A percentile compares a stretch with the other conserved stretches of the same genome.
These are phyloP conservation scores for Kluyveromyces marxianus DNA, from an alignment of 1,139 yeast species.

Conservation along the genomic window DNA sequence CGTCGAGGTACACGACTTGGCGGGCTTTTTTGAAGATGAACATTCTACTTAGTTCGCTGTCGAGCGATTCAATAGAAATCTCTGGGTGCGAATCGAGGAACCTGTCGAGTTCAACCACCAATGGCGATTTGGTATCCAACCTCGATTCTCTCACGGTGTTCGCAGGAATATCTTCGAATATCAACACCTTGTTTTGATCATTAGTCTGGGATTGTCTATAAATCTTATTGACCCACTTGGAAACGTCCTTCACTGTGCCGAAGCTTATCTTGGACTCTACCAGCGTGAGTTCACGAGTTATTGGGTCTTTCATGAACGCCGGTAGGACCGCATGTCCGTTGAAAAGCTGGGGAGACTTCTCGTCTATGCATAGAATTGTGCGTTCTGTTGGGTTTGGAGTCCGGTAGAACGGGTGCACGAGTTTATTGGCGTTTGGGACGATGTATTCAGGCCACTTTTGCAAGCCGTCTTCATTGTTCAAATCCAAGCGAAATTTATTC, in stretches of 20 bases:
- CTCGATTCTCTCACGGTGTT: neutral
- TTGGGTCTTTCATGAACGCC: slow-evolving; percentile 10
- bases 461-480: slow-evolving; percentile 7
- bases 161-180: too few species aligned
- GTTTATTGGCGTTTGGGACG: slow-evolving; percentile 15
- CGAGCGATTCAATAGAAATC: slow-evolving; percentile 8
- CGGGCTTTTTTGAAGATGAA: slow-evolving; percentile 1
- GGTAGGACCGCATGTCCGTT: slow-evolving; percentile 17
- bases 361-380: slow-evolving; percentile 16
- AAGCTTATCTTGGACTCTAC: slow-evolving; percentile 13
- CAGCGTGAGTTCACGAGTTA: slow-evolving; percentile 7
- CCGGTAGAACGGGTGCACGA: slow-evolving; percentile 21
- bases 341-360: slow-evolving; percentile 13
- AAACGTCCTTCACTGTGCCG: slow-evolving; percentile 13
- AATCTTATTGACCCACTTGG: slow-evolving; percentile 11
- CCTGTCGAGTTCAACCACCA: neutral
- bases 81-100: slow-evolving; percentile 3
- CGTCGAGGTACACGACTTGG: neutral
- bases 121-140: neutral
- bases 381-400: slow-evolving; percentile 17
- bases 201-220: neutral
- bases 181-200: too few species aligned
- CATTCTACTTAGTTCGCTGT: slow-evolving; percentile 11
- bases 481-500: neutral
- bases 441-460: slow-evolving; percentile 1